Evolutionary conservation across 2,329 filamentous ascomycete species (phyloP).

Genomic region (Cladophialophora carrionii): DNA sequence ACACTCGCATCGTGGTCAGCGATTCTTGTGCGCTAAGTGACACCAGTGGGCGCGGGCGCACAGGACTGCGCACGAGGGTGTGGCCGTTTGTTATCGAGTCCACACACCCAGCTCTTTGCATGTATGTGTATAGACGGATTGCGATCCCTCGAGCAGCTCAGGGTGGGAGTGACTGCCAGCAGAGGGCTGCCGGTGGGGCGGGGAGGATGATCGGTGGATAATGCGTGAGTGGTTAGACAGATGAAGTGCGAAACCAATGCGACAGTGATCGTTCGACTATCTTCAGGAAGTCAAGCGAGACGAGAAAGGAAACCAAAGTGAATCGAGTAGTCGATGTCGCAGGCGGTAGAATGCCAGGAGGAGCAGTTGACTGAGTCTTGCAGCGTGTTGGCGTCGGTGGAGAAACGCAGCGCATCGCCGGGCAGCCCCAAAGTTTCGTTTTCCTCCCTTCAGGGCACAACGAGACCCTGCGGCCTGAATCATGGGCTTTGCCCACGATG

Average conservation of each 20-base stretch:
- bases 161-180: constrained; percentile 9
- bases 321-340: constrained; percentile 7
- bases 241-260: neutral
- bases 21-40: constrained; percentile 17
- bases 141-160: constrained; percentile 8
- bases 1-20: constrained; percentile 24
- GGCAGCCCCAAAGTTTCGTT: constrained; percentile 13
- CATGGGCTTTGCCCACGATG: constrained; percentile 11
- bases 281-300: neutral
- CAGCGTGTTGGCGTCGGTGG: constrained; percentile 30
- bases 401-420: constrained; percentile 21
- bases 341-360: constrained; percentile 4
- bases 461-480: constrained; percentile 14
- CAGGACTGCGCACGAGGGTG: constrained; percentile 2
- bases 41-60: constrained; percentile 12
- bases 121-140: neutral
- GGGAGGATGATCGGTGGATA: neutral
- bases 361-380: constrained; percentile 11
- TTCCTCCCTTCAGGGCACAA: constrained; percentile 4
- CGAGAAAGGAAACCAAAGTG: neutral
- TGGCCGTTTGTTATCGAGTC: neutral
- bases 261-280: constrained; percentile 2
- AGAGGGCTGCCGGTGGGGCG: constrained; percentile 9
- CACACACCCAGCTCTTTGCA: neutral
- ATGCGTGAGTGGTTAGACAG: neutral